Evolutionary conservation across 768 basidiomycete genomes (phyloP), one percentile per base, ranked within the genome.

Genomic region (Paxillus involutus): DNA sequence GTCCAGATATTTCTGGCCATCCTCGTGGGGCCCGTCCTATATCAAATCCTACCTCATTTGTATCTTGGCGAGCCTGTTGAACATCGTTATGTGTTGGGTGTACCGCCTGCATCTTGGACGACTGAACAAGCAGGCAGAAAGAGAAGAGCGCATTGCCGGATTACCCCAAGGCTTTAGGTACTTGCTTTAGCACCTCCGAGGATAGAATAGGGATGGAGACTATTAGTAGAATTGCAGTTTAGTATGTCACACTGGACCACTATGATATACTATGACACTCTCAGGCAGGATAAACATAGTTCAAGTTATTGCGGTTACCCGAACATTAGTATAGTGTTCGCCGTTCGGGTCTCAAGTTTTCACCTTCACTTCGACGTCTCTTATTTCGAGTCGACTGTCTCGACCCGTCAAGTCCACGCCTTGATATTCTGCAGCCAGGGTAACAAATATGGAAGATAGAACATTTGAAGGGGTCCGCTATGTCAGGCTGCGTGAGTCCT

Each of bases 11-110:
- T 71, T 82, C 13, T 91, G 86, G 85, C 87, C 85, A 7, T 71
- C 69, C 26, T 59, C 64, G 4, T 91, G 87, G 87, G 88, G 85
- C 0, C 88, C 85, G 2, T 78, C 79, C 6, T 93, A 92, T 65
- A 67, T 67, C 12, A 75, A 80, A 36, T 88, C 88, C 2, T 94
- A 87, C 69, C 78, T 77, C n/a, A 86, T 94, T 56, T 89, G 86
- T 69, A 83, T 86, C 36, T 70, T 81, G 47, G 78, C 79, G 58
- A 81, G 76, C 56, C 75, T 77, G 11, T 51, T 79, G 21, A 68
- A 75, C 6, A 79, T 84, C 29, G 57, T 75, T 24, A 75, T 85
- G 70, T 78, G 78, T 57, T 74, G 77, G 58, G 48, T 67, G 13
- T 80, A 83, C 65, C 71, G 80, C 33, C 53, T 62, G 24, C 70